These are phyloP conservation scores for Gyrodon lividus DNA, from an alignment of 768 basidiomycete species.

Conservation along the genomic window DNA sequence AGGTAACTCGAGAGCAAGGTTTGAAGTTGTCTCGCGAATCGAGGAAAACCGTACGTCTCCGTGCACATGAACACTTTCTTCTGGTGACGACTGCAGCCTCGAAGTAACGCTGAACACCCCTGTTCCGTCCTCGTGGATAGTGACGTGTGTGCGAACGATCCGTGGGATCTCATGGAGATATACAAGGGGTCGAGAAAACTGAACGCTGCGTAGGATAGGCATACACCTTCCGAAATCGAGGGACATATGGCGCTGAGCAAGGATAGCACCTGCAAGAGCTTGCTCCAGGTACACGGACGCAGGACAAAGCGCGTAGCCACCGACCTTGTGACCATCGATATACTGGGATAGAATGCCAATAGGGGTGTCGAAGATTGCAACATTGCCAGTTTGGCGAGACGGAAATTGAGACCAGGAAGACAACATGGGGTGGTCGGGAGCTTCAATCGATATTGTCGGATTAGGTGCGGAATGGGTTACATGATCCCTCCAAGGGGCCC, in stretches of 20 bases:
- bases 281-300: constrained; percentile 66
- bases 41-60: constrained; percentile 46
- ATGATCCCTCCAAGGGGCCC: constrained; percentile 47
- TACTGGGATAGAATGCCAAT: constrained; percentile 40
- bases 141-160: constrained; percentile 40
- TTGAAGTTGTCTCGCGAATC: constrained; percentile 29
- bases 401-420: constrained; percentile 45
- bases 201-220: constrained; percentile 41
- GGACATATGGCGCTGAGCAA: constrained; percentile 34
- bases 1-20: constrained; percentile 40
- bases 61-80: constrained; percentile 41
- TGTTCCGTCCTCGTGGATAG: constrained; percentile 33
- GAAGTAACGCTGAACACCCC: constrained; percentile 52
- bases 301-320: constrained; percentile 55
- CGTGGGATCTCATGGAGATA: constrained; percentile 34
- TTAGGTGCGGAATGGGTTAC: background rate
- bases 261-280: constrained; percentile 44
- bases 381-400: constrained; percentile 28
- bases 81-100: constrained; percentile 25
- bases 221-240: constrained; percentile 32
- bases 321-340: constrained; percentile 60
- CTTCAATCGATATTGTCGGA: background rate
- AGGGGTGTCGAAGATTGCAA: constrained; percentile 55
- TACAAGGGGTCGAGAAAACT: constrained; percentile 57
- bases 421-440: constrained; percentile 37